Conservation (phyloP, 1,139 yeast genomes). For the Yamadazyma epiphylla region DNA sequence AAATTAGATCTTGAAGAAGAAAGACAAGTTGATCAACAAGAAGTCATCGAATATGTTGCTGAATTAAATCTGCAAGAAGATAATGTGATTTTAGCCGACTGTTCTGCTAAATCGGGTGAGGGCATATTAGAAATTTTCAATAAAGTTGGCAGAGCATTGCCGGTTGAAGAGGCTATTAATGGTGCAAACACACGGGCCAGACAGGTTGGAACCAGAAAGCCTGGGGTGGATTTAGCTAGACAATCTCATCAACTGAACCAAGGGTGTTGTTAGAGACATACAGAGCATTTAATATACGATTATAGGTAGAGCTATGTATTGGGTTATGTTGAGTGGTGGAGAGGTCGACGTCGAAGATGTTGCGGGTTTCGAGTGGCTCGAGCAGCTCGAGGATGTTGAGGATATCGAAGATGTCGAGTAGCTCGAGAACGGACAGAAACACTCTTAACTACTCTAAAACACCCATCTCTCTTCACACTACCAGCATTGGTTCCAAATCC, state of each 20-base stretch:
- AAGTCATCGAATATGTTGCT: constrained; percentile 32
- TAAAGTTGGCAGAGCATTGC: constrained; percentile 41
- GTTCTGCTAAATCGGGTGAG: constrained; percentile 47
- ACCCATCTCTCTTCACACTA: no score
- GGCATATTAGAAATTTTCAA: constrained; percentile 44
- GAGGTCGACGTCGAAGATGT: no score
- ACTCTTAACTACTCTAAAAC: no score
- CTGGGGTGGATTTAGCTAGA: constrained; percentile 40
- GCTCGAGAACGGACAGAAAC: no score
- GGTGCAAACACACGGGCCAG: constrained; percentile 23
- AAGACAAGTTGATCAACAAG: constrained; percentile 43
- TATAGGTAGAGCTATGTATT: no score
- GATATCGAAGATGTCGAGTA: no score
- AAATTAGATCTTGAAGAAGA: constrained; percentile 64
- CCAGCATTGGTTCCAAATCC: no score
- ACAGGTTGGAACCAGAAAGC: constrained; percentile 15
- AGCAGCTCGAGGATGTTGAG: no score
- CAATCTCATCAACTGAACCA: constrained; percentile 17
- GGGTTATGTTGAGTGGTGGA: no score
- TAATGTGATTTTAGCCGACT: constrained; percentile 32
- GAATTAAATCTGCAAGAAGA: constrained; percentile 26
- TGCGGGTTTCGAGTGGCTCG: no score
- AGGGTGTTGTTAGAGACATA: constrained; percentile 24
- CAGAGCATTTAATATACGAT: constrained; percentile 14
- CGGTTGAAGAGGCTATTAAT: constrained; percentile 36